phyloP scores from a whole-genome alignment of 352 stramenopile genomes.

The Blastocystis sp. region DNA sequence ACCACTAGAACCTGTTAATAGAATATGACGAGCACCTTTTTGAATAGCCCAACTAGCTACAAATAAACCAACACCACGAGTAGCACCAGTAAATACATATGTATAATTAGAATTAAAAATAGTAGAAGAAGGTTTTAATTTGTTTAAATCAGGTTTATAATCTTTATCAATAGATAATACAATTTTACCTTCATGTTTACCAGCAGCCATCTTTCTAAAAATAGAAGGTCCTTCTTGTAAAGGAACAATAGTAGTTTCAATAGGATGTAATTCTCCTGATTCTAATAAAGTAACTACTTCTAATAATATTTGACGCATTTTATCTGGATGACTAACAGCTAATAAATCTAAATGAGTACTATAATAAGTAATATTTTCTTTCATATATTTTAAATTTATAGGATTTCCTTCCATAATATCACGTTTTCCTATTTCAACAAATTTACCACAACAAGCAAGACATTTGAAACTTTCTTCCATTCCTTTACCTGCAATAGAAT shows the following conservation, averaged over 20 bases:
- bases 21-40: constrained; percentile 15
- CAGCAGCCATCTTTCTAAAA: constrained; percentile 13
- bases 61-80: constrained; percentile 4
- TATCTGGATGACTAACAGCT: neutral
- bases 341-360: constrained; percentile 30
- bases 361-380: constrained; percentile 34
- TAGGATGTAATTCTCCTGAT: constrained; percentile 2
- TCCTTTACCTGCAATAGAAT: constrained; percentile 11
- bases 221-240: constrained; percentile 14
- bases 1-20: constrained; percentile 5
- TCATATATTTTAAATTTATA: constrained; percentile 7
- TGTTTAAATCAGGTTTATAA: constrained; percentile 7
- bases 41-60: constrained; percentile 5
- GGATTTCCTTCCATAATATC: constrained; percentile 17
- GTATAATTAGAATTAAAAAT: neutral
- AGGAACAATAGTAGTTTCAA: constrained; percentile 7
- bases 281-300: neutral
- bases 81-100: constrained; percentile 21
- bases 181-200: constrained; percentile 31
- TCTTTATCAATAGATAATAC: too few relatives aligned
- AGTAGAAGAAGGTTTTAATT: neutral
- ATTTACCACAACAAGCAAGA: constrained; percentile 17
- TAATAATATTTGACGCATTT: constrained; percentile 3
- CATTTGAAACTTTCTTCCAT: constrained; percentile 20
- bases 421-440: constrained; percentile 36